Percentiles rank a stretch among this genome's conserved stretches.
Conservation (phyloP, 2,329 filamentous ascomycete species). For the Fusarium fracticaudum region DNA sequence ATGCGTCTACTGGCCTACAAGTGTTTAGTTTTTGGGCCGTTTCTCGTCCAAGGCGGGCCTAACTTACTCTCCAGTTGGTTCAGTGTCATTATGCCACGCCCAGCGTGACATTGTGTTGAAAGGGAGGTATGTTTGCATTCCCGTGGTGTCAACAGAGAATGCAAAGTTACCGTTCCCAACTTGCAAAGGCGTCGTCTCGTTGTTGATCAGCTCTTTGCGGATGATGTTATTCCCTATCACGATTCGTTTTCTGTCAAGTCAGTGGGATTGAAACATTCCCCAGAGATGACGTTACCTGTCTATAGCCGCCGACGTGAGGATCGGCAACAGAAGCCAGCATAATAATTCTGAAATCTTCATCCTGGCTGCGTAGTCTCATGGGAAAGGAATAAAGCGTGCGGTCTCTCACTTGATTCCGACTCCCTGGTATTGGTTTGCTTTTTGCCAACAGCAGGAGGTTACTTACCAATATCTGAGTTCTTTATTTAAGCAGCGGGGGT, state of each 20-base stretch:
- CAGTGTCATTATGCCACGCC: conserved; percentile 61
- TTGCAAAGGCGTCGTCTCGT: conserved; percentile 59
- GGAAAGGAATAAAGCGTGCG: too few relatives aligned
- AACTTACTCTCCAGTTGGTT: conserved; percentile 48
- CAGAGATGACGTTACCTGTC: background rate
- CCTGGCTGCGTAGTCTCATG: background rate
- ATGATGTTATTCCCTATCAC: conserved; percentile 38
- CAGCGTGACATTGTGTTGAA: conserved; percentile 59
- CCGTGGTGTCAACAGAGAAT: conserved; percentile 58
- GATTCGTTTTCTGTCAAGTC: conserved; percentile 25
- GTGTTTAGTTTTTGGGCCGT: background rate
- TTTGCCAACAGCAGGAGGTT: background rate
- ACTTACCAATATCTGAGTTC: background rate
- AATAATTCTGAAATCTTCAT: background rate
- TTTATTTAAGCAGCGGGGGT: background rate
- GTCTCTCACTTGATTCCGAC: too few relatives aligned
- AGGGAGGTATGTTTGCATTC: conserved; percentile 55
- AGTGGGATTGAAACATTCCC: background rate
- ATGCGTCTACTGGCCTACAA: conserved; percentile 37
- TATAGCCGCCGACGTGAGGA: background rate
- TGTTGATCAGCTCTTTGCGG: conserved; percentile 36
- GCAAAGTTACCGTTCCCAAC: conserved; percentile 62
- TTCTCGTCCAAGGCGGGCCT: accelerated
- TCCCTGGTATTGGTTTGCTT: too few relatives aligned
- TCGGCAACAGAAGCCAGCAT: background rate